These are phyloP conservation scores for Aspergillus heteromorphus DNA, from an alignment of 495 filamentous ascomycete genomes.

Conservation along the genomic window DNA sequence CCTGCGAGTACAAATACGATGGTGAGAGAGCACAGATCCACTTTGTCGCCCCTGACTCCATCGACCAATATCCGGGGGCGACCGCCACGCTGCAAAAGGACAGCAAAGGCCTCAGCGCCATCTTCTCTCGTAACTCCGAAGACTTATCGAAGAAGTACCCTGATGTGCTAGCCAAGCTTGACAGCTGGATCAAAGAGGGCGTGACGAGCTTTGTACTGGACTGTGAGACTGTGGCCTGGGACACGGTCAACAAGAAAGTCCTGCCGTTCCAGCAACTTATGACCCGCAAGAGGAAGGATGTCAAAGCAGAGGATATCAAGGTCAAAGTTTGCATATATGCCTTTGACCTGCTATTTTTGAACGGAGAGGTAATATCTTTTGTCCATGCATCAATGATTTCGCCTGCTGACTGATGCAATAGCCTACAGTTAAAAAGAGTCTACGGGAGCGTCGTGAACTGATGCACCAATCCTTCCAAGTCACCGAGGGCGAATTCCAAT, in stretches of 20 bases:
- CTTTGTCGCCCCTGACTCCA: conserved; percentile 80
- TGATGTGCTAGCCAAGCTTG: conserved; percentile 82
- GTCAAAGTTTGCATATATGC: conserved; percentile 97
- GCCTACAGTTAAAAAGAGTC: conserved; percentile 77
- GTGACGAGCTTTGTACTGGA: conserved; percentile 94
- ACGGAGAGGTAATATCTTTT: conserved; percentile 63
- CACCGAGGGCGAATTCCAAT: conserved; percentile 84
- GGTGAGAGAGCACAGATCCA: conserved; percentile 97
- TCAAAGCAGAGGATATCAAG: conserved; percentile 94
- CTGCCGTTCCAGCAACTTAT: conserved; percentile 96
- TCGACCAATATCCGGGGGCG: conserved; percentile 55
- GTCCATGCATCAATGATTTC: conserved; percentile 5
- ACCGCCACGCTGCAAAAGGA: conserved; percentile 44
- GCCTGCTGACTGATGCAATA: conserved; percentile 17
- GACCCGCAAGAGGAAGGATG: conserved; percentile 96
- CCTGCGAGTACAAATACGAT: conserved; percentile 98
- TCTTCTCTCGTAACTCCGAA: conserved; percentile 96
- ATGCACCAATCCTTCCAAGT: conserved; percentile 67
- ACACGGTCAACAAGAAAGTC: conserved; percentile 84
- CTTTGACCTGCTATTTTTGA: conserved; percentile 90
- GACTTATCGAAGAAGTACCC: conserved; percentile 97
- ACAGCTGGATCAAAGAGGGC: conserved; percentile 80
- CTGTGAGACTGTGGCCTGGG: conserved; percentile 99
- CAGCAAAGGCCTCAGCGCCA: conserved; percentile 65
- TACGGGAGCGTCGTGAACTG: conserved; percentile 77